Evolutionary conservation across 768 basidiomycete species (phyloP).

Genomic region (Panaeolus papilionaceus): DNA sequence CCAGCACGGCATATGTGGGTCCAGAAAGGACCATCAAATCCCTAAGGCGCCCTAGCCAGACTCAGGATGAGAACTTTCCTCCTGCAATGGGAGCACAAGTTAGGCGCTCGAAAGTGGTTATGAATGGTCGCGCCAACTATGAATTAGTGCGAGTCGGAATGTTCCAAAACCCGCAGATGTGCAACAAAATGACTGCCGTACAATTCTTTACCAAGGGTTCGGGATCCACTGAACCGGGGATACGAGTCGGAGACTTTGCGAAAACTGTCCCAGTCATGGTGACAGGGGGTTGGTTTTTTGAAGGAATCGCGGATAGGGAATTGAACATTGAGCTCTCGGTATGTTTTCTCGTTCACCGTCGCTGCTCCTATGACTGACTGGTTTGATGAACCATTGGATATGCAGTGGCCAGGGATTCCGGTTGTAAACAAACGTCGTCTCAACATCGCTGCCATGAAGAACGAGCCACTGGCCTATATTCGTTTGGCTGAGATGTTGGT

Average conservation of each 20-base stretch:
- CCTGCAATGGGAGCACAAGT: not conserved
- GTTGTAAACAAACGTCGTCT: not conserved
- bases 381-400: not conserved
- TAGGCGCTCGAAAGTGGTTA: not conserved
- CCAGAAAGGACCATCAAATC: not conserved
- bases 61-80: conserved; percentile 2
- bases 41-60: not conserved
- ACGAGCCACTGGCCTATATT: not conserved
- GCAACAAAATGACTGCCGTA: not conserved
- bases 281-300: not conserved
- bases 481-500: not conserved
- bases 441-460: not conserved
- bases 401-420: not conserved
- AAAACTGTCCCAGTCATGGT: not conserved
- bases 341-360: not conserved
- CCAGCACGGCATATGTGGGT: not conserved
- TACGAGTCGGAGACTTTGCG: not conserved
- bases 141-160: not conserved
- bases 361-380: not conserved
- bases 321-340: not conserved
- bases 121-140: not conserved
- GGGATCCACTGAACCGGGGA: not conserved
- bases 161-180: not conserved
- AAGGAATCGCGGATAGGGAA: not conserved
- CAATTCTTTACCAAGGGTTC: not conserved